Evolutionary conservation across 192 early-diverging fungal species (phyloP), one percentile per base, ranked within the genome.

Genomic region (Linnemannia schmuckeri): DNA sequence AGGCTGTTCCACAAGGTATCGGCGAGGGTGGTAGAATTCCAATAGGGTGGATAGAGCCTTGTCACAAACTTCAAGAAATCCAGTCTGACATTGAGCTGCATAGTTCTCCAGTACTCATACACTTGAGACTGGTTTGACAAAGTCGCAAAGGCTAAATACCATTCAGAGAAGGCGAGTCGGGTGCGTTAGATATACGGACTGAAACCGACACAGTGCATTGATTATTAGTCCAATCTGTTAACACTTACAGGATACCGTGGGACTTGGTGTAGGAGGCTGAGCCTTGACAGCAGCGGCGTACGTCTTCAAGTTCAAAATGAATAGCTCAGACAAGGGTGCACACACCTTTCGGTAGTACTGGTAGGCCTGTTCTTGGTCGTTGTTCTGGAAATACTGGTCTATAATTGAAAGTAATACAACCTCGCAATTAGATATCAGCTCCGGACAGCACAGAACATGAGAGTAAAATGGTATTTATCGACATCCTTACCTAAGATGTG

Each of bases 1-100:
- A 91, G 77, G 63, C 88, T 82, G n/a, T 72, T 73, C 90, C 90
- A 91, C 37, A 91, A 75, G 0, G 87, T 84, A 57, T 91, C 90
- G 30, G 88, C 89, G 27, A 89, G 73, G 33, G 30, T 78, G 1
- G 80, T 69, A 13, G 90, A 89, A 61, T 77, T 88, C 77, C 87
- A 90, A 63, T 80, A 87, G 12, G 72, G 68, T n/a, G 87, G 66
- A 33, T 82, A 83, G 17, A 74, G 47, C 49, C 80, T 86, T 47
- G 82, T 77, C 61, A 90, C 85, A 27, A 72, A 54, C 76, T 79
- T 83, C 54, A 90, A 49, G 38, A 90, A 90, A 47, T 82, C 83
- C 13, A 90, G 71, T 44, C 89, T 37, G 8, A 77, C 69, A 68
- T 49, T 77, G 63, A 87, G 80, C 52, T 87, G 85, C 46, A 74